phyloP scores from a whole-genome alignment of 352 stramenopile genomes.

The Phytophthora foliorum region DNA sequence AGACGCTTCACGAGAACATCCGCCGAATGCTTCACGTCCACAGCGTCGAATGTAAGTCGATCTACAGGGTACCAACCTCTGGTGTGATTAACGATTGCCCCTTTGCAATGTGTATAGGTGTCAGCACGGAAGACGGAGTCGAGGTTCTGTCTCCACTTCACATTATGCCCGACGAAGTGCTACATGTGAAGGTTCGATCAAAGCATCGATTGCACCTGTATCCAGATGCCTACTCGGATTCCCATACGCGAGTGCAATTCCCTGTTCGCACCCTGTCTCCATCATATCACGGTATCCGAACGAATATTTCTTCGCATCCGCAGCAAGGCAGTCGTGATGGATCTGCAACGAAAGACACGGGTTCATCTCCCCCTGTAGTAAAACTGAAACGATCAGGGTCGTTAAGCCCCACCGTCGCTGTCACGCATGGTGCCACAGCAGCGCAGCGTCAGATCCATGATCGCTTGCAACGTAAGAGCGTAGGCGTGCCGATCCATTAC shows the following conservation, averaged over 20 bases:
- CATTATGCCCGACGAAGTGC: constrained; percentile 74
- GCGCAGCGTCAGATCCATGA: constrained; percentile 42
- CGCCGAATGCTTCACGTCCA: constrained; percentile 80
- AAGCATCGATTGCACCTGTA: constrained; percentile 54
- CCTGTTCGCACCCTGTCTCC: constrained; percentile 32
- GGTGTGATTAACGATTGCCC: constrained; percentile 19
- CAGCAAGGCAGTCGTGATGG: constrained; percentile 17
- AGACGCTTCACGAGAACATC: constrained; percentile 67
- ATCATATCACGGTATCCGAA: constrained; percentile 31
- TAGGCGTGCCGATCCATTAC: constrained; percentile 6
- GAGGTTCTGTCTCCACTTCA: constrained; percentile 82
- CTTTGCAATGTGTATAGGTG: constrained; percentile 42
- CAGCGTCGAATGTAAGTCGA: constrained; percentile 59
- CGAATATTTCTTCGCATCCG: constrained; percentile 18
- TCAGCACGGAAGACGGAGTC: constrained; percentile 59
- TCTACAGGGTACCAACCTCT: not conserved
- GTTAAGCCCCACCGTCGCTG: constrained; percentile 28
- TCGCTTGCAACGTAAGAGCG: constrained; percentile 37
- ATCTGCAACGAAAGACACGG: constrained; percentile 16
- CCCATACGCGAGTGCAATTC: constrained; percentile 32
- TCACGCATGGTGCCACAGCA: constrained; percentile 36
- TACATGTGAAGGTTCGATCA: constrained; percentile 73
- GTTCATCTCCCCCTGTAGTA: constrained; percentile 10
- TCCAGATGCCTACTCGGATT: constrained; percentile 39
- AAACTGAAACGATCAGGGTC: constrained; percentile 38